Evolutionary conservation across 2,329 filamentous ascomycete species (phyloP).

Genomic region (Aphanocladium album): DNA sequence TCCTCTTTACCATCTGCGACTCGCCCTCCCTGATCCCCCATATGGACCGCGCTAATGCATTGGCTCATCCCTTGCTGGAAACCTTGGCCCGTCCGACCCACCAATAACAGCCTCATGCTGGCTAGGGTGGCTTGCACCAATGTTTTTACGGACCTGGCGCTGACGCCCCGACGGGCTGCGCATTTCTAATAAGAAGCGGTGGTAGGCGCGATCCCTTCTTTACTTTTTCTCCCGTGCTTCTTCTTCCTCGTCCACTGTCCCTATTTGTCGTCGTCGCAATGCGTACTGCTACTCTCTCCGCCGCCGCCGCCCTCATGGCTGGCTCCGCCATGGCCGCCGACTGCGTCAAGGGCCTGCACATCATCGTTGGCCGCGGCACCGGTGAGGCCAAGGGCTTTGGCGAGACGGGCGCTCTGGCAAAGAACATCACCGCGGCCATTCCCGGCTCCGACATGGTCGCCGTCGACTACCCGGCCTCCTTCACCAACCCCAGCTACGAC

Average conservation of each 20-base stretch:
- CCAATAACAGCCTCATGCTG: slow-evolving; percentile 5
- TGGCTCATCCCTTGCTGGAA: background rate
- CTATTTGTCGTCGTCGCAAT: background rate
- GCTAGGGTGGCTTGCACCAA: background rate
- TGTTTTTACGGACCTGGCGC: background rate
- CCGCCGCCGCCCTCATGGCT: slow-evolving; percentile 16
- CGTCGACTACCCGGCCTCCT: slow-evolving; percentile 35
- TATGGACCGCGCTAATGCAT: background rate
- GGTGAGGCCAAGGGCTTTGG: slow-evolving; percentile 31
- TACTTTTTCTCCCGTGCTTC: background rate
- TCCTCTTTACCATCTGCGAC: no score
- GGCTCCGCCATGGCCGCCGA: slow-evolving; percentile 22
- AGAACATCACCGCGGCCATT: slow-evolving; percentile 27
- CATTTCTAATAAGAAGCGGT: slow-evolving; percentile 1
- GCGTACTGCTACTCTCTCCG: slow-evolving; percentile 9
- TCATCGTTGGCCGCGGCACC: slow-evolving; percentile 37
- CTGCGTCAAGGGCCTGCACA: slow-evolving; percentile 34
- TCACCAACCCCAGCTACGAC: slow-evolving; percentile 28
- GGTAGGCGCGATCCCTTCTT: background rate
- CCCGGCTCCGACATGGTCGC: slow-evolving; percentile 29
- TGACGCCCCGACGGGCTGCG: background rate
- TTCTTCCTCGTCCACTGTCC: background rate
- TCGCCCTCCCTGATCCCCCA: background rate
- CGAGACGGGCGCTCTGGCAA: slow-evolving; percentile 27
- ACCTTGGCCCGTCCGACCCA: background rate